Evolutionary conservation across 2,329 filamentous ascomycete genomes (phyloP).

Genomic region (Incumbomyces lentus): DNA sequence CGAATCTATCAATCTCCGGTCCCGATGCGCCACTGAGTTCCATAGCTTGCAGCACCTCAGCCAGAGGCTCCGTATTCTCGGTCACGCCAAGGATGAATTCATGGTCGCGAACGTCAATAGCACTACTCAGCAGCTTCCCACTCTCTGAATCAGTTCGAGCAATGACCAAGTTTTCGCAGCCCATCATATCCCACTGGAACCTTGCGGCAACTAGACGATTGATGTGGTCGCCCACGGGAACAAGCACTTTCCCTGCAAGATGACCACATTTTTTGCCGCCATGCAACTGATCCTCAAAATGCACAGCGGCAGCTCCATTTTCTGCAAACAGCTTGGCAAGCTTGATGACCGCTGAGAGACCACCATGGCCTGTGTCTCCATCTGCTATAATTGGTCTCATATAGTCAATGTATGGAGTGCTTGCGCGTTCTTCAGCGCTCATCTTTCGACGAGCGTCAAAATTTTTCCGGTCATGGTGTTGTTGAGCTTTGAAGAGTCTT

Average conservation of each 20-base stretch:
- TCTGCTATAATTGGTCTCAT: conserved; percentile 91
- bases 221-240: conserved; percentile 90
- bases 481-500: conserved; percentile 89
- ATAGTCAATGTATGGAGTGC: conserved; percentile 80
- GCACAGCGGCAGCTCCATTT: conserved; percentile 88
- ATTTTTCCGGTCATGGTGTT: conserved; percentile 91
- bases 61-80: conserved; percentile 67
- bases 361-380: conserved; percentile 89
- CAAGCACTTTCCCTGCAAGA: conserved; percentile 88
- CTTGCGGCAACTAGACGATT: conserved; percentile 83
- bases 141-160: conserved; percentile 93
- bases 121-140: conserved; percentile 77
- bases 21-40: conserved; percentile 68
- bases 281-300: conserved; percentile 96
- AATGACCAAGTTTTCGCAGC: conserved; percentile 85
- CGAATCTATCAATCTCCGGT: conserved; percentile 72
- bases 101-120: conserved; percentile 88
- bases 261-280: conserved; percentile 98
- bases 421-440: conserved; percentile 59
- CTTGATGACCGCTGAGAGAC: conserved; percentile 85
- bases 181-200: conserved; percentile 99
- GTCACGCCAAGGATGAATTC: conserved; percentile 89
- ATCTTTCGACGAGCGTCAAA: conserved; percentile 78
- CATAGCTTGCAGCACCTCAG: conserved; percentile 84
- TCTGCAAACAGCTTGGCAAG: conserved; percentile 95